Conservation (phyloP, 345 rosid genomes). For the Populus alba region DNA sequence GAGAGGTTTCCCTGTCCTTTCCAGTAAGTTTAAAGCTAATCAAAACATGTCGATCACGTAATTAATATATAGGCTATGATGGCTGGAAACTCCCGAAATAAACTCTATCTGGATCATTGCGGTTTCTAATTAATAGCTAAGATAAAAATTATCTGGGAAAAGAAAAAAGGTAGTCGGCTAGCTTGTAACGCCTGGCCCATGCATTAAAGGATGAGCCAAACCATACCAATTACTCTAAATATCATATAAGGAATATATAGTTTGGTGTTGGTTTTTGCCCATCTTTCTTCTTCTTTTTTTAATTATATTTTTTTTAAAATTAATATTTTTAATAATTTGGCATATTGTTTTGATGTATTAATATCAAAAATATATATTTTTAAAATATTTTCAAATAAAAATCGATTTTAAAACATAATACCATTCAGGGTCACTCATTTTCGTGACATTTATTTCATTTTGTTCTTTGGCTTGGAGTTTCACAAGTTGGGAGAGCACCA, state of each 20-base stretch:
- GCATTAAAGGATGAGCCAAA: background rate
- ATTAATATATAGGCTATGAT: background rate
- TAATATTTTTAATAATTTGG: too few species aligned
- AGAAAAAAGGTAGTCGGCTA: background rate
- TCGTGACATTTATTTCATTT: background rate
- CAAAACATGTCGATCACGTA: background rate
- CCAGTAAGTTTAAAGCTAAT: background rate
- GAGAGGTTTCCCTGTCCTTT: background rate
- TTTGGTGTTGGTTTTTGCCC: too few species aligned
- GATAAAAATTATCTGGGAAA: background rate
- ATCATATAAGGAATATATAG: background rate
- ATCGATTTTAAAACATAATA: too few species aligned
- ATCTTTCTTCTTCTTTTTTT: background rate
- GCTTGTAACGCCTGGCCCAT: background rate
- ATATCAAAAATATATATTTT: too few species aligned
- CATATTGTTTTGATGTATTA: too few species aligned
- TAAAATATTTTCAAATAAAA: too few species aligned
- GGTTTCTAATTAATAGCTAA: background rate
- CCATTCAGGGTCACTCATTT: background rate
- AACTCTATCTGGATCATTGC: background rate
- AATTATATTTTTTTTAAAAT: too few species aligned
- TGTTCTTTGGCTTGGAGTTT: background rate
- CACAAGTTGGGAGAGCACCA: conserved; percentile 1
- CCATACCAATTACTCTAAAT: background rate
- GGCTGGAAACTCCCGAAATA: background rate